Percentiles rank a stretch among this genome's conserved stretches.
These are phyloP conservation scores for Flaveria ramosissima DNA, from an alignment of 129 eudicot genomes.

Conservation along the genomic window DNA sequence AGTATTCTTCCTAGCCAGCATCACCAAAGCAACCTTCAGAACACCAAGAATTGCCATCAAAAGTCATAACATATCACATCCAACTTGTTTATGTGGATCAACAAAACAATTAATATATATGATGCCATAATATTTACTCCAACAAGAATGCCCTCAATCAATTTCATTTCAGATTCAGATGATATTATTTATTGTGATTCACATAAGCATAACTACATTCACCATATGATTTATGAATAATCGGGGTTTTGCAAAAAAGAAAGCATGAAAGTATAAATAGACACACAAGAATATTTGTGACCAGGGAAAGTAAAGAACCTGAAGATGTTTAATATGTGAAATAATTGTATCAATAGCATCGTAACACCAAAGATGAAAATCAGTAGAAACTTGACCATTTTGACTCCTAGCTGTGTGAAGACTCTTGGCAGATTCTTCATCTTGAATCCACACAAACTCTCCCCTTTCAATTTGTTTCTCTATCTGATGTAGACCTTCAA, in stretches of 20 bases:
- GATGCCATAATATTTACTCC: not conserved
- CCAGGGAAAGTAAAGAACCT: not conserved
- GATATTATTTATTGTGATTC: not conserved
- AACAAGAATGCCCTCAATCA: not conserved
- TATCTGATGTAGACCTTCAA: slow-evolving; percentile 2
- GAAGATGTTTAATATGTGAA: slow-evolving; percentile 14
- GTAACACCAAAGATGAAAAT: slow-evolving; percentile 9
- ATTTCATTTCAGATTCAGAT: not conserved
- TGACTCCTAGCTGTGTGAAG: slow-evolving; percentile 9
- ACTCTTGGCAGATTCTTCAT: not conserved
- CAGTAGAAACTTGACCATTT: slow-evolving; percentile 18
- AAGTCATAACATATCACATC: not conserved
- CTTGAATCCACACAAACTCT: not conserved
- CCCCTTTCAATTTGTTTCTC: slow-evolving; percentile 1
- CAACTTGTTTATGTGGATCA: not conserved
- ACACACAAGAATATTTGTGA: not conserved
- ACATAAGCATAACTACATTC: not conserved
- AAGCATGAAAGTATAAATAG: not conserved
- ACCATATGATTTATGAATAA: not conserved
- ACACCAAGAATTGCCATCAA: not conserved
- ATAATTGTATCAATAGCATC: slow-evolving; percentile 6
- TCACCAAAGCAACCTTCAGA: slow-evolving; percentile 47
- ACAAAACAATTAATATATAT: not conserved
- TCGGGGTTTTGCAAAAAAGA: not conserved
- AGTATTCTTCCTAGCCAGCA: slow-evolving; percentile 59